Evolutionary conservation across 805 yeast species (phyloP), one percentile per base, ranked within the genome.

Genomic region (Yamadazyma philogaea): DNA sequence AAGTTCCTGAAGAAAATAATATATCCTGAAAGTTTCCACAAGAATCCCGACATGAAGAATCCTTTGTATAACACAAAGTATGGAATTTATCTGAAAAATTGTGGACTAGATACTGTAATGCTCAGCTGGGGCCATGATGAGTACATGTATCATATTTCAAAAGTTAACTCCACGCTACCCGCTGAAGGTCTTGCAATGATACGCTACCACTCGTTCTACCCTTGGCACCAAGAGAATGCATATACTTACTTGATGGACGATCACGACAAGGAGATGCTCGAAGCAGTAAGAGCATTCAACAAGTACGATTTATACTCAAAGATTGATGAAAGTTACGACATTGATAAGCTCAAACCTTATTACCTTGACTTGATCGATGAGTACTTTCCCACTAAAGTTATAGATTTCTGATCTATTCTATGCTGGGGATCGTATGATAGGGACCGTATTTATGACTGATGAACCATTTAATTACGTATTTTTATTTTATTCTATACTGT

Each of bases 61-160:
- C 87, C 87, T 5, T 66, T 82, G 30, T 82, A 82, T 57, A 77
- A 75, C 40, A 70, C 84, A 15, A 81, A 81, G 56, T 79, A 72
- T 56, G 89, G 89, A 3, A 78, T 82, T 24, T 82, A 82, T 55
- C 72, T 77, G 22, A 75, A 73, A 30, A 70, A 77, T 45, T 81
- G 87, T 58, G 89, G 89, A 0, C 58, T 82, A 27, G 84, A 79
- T 45, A 78, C 79, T 31, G 85, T 82, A 20, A 80, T 82, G 84
- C 59, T 82, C 32, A 79, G 85, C 43, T 82, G 87, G 88, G 89
- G 89, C 4, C 89, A 82, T 53, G 89, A 82, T 57, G 89, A 82
- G 55, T 82, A 82, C 60, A 81, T 82, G 85, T 82, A 81, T 50
- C 86, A 82, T 53, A 66, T 82, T 24, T 86, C 86, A 10, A 82